Evolutionary conservation across 768 basidiomycete genomes (phyloP).

Genomic region (Obba rivulosa): DNA sequence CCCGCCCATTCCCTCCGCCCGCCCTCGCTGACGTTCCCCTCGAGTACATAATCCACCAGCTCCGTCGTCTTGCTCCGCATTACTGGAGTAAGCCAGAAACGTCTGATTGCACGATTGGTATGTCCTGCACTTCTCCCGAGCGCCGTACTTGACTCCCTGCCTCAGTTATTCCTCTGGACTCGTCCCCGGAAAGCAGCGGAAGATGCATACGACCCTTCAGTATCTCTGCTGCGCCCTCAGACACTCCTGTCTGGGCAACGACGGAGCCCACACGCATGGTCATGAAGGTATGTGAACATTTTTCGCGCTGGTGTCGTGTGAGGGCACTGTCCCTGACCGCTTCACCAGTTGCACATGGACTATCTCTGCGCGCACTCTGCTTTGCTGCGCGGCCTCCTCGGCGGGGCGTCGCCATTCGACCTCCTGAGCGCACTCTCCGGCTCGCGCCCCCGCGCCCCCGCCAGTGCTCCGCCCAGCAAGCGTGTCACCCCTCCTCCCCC

Average conservation of each 20-base stretch:
- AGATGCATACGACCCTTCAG: slow-evolving; percentile 35
- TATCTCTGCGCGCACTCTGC: slow-evolving; percentile 80
- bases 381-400: slow-evolving; percentile 66
- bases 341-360: slow-evolving; percentile 65
- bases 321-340: slow-evolving; percentile 5
- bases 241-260: no score
- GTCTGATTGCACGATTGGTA: slow-evolving; percentile 76
- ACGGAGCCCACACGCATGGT: slow-evolving; percentile 39
- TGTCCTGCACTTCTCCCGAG: slow-evolving; percentile 7
- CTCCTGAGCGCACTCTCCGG: slow-evolving; percentile 42
- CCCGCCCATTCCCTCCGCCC: slow-evolving; percentile 60
- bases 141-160: neutral
- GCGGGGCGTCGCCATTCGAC: slow-evolving; percentile 58
- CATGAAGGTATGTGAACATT: slow-evolving; percentile 47
- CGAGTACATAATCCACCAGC: slow-evolving; percentile 68
- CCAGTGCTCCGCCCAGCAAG: slow-evolving; percentile 47
- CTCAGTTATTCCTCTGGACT: slow-evolving; percentile 22
- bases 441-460: slow-evolving; percentile 41
- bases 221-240: slow-evolving; percentile 24
- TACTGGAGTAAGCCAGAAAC: slow-evolving; percentile 77
- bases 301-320: neutral
- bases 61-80: slow-evolving; percentile 56
- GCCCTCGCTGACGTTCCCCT: slow-evolving; percentile 58
- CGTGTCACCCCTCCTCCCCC: slow-evolving; percentile 21
- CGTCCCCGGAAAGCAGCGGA: neutral